Conservation (phyloP, 306 rosid genomes). For the Cucurbita moschata region DNA sequence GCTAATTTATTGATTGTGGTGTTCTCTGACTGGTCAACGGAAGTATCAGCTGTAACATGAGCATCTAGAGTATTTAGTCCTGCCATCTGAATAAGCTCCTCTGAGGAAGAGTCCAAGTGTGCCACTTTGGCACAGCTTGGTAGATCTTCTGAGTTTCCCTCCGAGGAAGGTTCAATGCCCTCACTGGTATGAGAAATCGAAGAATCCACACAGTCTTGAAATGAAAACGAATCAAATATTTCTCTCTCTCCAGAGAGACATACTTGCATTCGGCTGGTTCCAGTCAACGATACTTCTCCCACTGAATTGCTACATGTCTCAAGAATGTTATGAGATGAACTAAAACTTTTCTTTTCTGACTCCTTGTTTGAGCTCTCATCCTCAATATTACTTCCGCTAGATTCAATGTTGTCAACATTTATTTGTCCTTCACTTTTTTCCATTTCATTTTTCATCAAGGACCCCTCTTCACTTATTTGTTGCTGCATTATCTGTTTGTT, state of each 20-base stretch:
- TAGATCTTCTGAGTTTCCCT: conserved; percentile 58
- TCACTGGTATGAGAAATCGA: conserved; percentile 47
- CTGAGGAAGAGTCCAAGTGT: conserved; percentile 18
- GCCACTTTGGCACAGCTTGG: conserved; percentile 29
- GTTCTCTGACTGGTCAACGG: conserved; percentile 17
- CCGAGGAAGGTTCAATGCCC: conserved; percentile 41
- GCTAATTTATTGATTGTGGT: conserved; percentile 6
- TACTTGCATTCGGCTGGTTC: conserved; percentile 18
- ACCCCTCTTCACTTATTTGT: conserved; percentile 15
- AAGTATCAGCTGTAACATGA: conserved; percentile 1
- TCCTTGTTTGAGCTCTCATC: conserved; percentile 30
- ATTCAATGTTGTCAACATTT: conserved; percentile 12
- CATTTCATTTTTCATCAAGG: conserved; percentile 12
- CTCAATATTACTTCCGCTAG: conserved; percentile 16
- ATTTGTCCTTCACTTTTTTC: conserved; percentile 19
- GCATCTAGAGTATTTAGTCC: conserved; percentile 24
- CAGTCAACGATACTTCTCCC: conserved; percentile 10
- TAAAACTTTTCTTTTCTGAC: conserved; percentile 24
- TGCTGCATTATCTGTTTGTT: conserved; percentile 22
- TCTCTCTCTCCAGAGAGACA: conserved; percentile 23
- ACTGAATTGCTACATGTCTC: conserved; percentile 2
- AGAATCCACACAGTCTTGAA: conserved; percentile 44
- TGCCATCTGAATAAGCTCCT: conserved; percentile 36
- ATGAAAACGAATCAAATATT: conserved; percentile 25
- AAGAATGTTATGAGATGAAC: conserved; percentile 19